These are phyloP conservation scores for Berkeleyomyces rouxiae DNA, from an alignment of 2,329 filamentous ascomycete genomes.

Conservation along the genomic window DNA sequence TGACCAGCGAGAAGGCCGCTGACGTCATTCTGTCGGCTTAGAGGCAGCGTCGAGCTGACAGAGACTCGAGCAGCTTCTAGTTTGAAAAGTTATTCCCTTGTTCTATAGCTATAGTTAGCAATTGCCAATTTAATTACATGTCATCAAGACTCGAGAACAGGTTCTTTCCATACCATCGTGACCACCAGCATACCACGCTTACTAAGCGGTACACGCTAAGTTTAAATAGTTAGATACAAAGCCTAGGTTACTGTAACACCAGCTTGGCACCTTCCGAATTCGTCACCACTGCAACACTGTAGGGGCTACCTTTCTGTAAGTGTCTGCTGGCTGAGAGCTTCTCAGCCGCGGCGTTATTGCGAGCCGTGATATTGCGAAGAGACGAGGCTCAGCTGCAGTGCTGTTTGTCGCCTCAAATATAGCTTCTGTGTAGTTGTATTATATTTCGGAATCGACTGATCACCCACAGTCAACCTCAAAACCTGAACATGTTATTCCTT, in stretches of 20 bases:
- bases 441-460: no score
- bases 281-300: no score
- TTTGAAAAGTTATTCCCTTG: background rate
- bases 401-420: background rate
- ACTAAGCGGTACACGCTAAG: background rate
- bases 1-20: slow-evolving; percentile 44
- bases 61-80: no score
- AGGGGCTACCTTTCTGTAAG: no score
- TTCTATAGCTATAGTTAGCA: background rate
- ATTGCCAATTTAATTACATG: background rate
- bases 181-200: background rate
- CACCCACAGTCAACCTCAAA: no score
- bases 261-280: background rate
- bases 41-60: background rate
- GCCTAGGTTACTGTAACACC: background rate
- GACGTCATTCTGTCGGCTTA: slow-evolving; percentile 30
- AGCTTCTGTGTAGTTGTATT: no score
- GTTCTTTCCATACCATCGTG: background rate
- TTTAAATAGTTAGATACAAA: background rate
- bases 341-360: no score
- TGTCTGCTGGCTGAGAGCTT: no score
- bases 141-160: background rate
- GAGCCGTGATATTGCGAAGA: no score
- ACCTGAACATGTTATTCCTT: background rate
- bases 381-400: no score